phyloP scores from a whole-genome alignment of 2,329 filamentous ascomycete genomes.

The Cytospora paraplurivora region DNA sequence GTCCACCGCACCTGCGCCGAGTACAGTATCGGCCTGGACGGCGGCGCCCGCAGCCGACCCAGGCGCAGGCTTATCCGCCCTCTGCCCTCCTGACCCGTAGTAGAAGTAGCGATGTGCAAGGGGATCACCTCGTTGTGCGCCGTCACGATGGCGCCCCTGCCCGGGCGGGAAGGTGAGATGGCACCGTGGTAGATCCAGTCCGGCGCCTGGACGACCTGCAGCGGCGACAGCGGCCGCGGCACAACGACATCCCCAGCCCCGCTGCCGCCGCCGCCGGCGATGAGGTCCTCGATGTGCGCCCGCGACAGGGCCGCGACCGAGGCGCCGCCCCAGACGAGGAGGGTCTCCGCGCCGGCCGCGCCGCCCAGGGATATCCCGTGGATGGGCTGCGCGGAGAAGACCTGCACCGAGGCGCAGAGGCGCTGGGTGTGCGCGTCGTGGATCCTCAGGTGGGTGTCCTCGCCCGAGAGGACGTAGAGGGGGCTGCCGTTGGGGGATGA shows the following conservation, averaged over 20 bases:
- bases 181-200: slow-evolving; percentile 80
- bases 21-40: slow-evolving; percentile 81
- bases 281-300: slow-evolving; percentile 40
- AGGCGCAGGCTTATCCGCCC: slow-evolving; percentile 40
- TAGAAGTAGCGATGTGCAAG: slow-evolving; percentile 40
- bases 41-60: slow-evolving; percentile 57
- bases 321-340: slow-evolving; percentile 72
- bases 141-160: slow-evolving; percentile 67
- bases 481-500: slow-evolving; percentile 34
- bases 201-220: slow-evolving; percentile 49
- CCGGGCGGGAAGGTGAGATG: slow-evolving; percentile 48
- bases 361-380: slow-evolving; percentile 66
- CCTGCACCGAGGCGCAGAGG: slow-evolving; percentile 45
- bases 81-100: slow-evolving; percentile 13
- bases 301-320: slow-evolving; percentile 50
- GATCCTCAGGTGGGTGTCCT: slow-evolving; percentile 60
- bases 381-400: slow-evolving; percentile 71
- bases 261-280: slow-evolving; percentile 31
- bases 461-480: slow-evolving; percentile 57
- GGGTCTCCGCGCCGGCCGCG: slow-evolving; percentile 34
- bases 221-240: background rate
- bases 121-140: slow-evolving; percentile 82
- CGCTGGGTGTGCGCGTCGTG: slow-evolving; percentile 46
- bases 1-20: slow-evolving; percentile 74
- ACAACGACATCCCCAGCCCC: slow-evolving; percentile 22